Conservation (phyloP, 768 basidiomycete species). For the Suillus decipiens region DNA sequence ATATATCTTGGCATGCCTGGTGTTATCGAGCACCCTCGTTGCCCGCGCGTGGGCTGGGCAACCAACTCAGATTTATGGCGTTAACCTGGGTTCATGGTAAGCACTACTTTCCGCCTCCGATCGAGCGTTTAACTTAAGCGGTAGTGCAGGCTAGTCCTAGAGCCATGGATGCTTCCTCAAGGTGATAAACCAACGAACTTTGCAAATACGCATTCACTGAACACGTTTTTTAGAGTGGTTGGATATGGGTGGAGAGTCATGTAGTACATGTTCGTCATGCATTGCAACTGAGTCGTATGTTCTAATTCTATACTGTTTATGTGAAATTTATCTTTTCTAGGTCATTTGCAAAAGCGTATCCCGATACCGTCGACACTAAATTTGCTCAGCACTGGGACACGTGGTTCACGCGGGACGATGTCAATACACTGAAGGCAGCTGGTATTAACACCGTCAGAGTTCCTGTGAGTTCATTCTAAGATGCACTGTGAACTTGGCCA, state of each 20-base stretch:
- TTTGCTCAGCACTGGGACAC: slow-evolving; percentile 72
- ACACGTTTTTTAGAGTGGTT: slow-evolving; percentile 54
- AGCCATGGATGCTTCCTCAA: slow-evolving; percentile 82
- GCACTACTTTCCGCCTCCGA: slow-evolving; percentile 9
- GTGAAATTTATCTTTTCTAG: slow-evolving; percentile 34
- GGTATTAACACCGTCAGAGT: slow-evolving; percentile 82
- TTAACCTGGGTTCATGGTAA: slow-evolving; percentile 70
- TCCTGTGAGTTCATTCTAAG: slow-evolving; percentile 50
- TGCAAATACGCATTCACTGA: not conserved
- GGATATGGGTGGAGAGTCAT: slow-evolving; percentile 70
- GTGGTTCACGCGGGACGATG: slow-evolving; percentile 72
- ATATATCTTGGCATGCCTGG: slow-evolving; percentile 15
- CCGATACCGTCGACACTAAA: slow-evolving; percentile 53
- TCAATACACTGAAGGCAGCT: slow-evolving; percentile 47
- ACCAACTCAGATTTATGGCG: slow-evolving; percentile 61
- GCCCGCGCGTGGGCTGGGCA: slow-evolving; percentile 21
- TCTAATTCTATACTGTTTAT: not conserved
- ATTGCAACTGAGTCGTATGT: slow-evolving; percentile 67
- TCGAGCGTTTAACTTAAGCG: slow-evolving; percentile 8
- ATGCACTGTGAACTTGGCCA: not conserved
- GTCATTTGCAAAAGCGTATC: slow-evolving; percentile 60
- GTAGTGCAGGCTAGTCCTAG: slow-evolving; percentile 62
- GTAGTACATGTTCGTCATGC: slow-evolving; percentile 59
- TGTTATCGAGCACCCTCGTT: slow-evolving; percentile 20
- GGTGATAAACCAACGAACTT: slow-evolving; percentile 35